Base-by-base conservation (phyloP, 352 stramenopile species). In the Phytophthora ramorum region DNA sequence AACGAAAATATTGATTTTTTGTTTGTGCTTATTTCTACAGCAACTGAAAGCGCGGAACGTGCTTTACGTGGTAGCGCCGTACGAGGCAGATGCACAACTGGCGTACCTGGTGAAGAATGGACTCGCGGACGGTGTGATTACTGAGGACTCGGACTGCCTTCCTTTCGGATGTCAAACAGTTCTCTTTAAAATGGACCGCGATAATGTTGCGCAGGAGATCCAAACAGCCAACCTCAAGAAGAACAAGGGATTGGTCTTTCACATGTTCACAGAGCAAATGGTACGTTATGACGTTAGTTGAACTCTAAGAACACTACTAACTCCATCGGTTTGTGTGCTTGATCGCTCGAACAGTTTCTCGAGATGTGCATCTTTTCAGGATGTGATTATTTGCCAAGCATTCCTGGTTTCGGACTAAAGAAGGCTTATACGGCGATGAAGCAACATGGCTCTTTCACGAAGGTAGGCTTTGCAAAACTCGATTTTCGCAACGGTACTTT, bases 1-100 rank as follows among this genome's bases (percentile, higher is more conserved):
- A 9, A 46, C 16, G n/a, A 12, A 46, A 10, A 19, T 52, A 16
- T 6, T 59, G 17, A 58, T 53, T 54, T 52, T 59, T 13, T 26
- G 9, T 48, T 35, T 56, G 9, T 12, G 9, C 26, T 32, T 2
- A 32, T 38, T 60, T 37, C 28, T 49, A 2, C 41, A 92, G 85
- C 61, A 68, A 12, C 59, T 93, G 9, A 91, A 90, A 61, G 56
- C 63, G 24, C 71, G 63, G 13, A 84, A 81, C 9, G 85, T 99
- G 32, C 40, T 81, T 6, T 99, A 96, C 62, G 71, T 99, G 5
- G 97, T 99, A 4, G 97, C 97, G 8, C 97, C 97, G 8, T 99
- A 99, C 67, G 97, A 99, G 81, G 97, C 97, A 12, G 97, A 99
- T 63, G 96, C 97, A 3, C 97, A 99, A 76, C 84, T 99, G 54